Base-by-base conservation (phyloP, 2,329 filamentous ascomycete genomes). In the Scleromitrula shiraiana region DNA sequence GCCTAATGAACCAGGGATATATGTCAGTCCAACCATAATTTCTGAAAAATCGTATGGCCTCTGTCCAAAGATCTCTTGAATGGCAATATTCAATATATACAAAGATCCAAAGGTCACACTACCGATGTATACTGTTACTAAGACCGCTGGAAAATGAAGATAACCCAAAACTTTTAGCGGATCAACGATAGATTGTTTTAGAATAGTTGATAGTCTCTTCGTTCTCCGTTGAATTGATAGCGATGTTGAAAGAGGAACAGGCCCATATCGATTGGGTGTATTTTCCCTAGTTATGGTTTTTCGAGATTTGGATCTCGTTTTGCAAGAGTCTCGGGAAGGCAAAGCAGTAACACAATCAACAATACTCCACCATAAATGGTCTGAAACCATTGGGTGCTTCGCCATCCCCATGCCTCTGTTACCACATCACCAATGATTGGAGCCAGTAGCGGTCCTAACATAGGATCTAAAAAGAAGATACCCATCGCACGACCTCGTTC, bases 401-500 rank as follows among this genome's bases (percentile, higher is more conserved):
- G 73, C 88, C 88, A 93, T 1, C 82, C 79, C 60, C 84, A 81
- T 5, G 65, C 71, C 56, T 87, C 68, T 1, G 83, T 74, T n/a
- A 94, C 67, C 0, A 75, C 78, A 36, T 87, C 88, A 44, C 87
- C 88, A 26, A 93, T 71, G 44, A 93, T 84, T 2, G 88, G 88
- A 0, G 83, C 80, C 5, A 91, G 64, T 12, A 93, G 67, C 0
- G 88, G 88, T 0, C 86, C 87, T 41, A 81, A 75, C 7, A 93
- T 67, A 0, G 88, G 87, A 0, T 88, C 88, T 0, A 93, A 73
- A 58, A 90, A 93, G 65, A 91, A 93, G 33, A 86, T 73, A 2
- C 84, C 79, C 86, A 93, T 93, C n/a, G 87, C 87, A 14, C 70
- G 71, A 2, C 88, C 88, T 41, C 88, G 72, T 63, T 91, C 82